Percentiles rank a stretch among this genome's conserved stretches.
Conservation (phyloP, 2,329 filamentous ascomycete species). For the Fusarium sp. region DNA sequence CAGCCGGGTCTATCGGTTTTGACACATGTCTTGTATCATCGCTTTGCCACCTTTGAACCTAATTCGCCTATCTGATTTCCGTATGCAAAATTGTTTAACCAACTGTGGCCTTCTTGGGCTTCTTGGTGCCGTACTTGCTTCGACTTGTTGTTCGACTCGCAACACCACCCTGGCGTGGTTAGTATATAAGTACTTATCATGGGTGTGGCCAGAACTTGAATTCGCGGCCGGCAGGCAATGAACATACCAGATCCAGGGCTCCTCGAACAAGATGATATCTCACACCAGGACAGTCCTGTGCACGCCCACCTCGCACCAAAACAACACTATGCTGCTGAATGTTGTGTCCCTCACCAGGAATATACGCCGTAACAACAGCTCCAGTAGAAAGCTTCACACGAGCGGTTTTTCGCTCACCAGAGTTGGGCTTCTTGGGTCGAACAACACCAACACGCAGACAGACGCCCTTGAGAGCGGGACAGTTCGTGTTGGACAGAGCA, state of each 20-base stretch:
- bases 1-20: constrained; percentile 24
- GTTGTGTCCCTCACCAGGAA: constrained; percentile 97
- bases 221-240: too few species aligned
- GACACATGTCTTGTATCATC: constrained; percentile 6
- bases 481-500: constrained; percentile 73
- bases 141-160: constrained; percentile 82
- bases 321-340: constrained; percentile 99
- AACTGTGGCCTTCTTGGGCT: constrained; percentile 83
- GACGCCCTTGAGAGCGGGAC: constrained; percentile 92
- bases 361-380: constrained; percentile 89
- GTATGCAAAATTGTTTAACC: constrained; percentile 45
- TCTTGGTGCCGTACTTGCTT: constrained; percentile 99
- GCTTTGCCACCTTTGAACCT: neutral
- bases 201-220: neutral
- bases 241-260: constrained; percentile 87
- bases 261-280: constrained; percentile 93
- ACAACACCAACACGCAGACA: constrained; percentile 93
- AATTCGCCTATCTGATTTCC: neutral
- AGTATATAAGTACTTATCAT: neutral
- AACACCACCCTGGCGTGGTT: constrained; percentile 80
- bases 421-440: constrained; percentile 99
- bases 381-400: constrained; percentile 90
- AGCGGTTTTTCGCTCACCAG: constrained; percentile 93
- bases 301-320: constrained; percentile 89
- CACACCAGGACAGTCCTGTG: constrained; percentile 98